These are phyloP conservation scores for Ophiosphaerella narmari DNA, from an alignment of 2,329 filamentous ascomycete genomes.

Conservation along the genomic window DNA sequence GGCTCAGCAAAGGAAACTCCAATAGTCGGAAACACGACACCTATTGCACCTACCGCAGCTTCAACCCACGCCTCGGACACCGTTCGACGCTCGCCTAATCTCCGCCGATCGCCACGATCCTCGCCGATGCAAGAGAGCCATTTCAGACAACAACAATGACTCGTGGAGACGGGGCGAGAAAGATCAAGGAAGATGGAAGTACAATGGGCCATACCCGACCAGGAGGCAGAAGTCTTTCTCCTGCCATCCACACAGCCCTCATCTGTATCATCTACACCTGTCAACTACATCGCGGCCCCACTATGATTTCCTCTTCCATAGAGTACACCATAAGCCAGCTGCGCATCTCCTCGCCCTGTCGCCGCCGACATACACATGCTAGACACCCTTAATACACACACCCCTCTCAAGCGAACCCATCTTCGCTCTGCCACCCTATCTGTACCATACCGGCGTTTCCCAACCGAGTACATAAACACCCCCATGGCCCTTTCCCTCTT, in stretches of 20 bases:
- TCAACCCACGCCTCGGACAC: constrained; percentile 31
- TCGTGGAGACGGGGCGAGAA: constrained; percentile 37
- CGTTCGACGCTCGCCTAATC: constrained; percentile 33
- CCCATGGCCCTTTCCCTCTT: not conserved
- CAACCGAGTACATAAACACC: constrained; percentile 12
- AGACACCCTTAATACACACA: not conserved
- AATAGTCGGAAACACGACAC: constrained; percentile 27
- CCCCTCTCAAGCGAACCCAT: not conserved
- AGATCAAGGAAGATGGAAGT: constrained; percentile 43
- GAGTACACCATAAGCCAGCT: not conserved
- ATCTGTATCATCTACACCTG: constrained; percentile 30
- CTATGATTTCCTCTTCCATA: not conserved
- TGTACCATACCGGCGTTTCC: constrained; percentile 21
- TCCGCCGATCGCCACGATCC: constrained; percentile 38
- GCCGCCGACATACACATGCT: not conserved
- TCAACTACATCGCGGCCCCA: constrained; percentile 13
- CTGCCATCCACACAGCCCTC: constrained; percentile 34
- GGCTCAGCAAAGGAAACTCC: constrained; percentile 36
- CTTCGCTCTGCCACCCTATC: not conserved
- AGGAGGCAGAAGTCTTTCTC: constrained; percentile 41
- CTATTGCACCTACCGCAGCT: constrained; percentile 36
- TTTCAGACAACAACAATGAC: constrained; percentile 35
- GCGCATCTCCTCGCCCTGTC: not conserved
- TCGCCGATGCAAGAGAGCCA: constrained; percentile 37
- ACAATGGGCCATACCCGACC: constrained; percentile 40